phyloP scores from a whole-genome alignment of 768 basidiomycete species.

The Xerocomellus amylosporus region DNA sequence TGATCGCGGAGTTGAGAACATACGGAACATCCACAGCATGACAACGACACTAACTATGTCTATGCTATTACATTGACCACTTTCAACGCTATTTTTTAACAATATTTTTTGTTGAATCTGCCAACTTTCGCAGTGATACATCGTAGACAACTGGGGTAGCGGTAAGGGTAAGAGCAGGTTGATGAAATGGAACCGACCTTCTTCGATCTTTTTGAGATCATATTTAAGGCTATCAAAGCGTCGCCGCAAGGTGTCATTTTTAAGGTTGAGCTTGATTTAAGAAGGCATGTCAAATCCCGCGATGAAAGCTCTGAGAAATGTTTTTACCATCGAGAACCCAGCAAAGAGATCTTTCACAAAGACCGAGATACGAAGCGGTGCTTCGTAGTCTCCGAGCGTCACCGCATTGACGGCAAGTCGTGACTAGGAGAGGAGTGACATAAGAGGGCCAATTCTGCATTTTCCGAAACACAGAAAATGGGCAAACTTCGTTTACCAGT shows the following conservation, averaged over 20 bases:
- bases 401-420: constrained; percentile 78
- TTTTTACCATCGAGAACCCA: constrained; percentile 83
- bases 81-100: neutral
- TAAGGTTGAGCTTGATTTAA: constrained; percentile 64
- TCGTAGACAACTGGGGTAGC: constrained; percentile 71
- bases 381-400: constrained; percentile 78
- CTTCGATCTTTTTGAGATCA: constrained; percentile 85
- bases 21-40: neutral
- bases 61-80: neutral
- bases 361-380: constrained; percentile 70
- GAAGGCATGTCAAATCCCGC: constrained; percentile 1
- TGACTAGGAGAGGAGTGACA: constrained; percentile 46
- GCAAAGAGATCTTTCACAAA: constrained; percentile 81
- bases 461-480: neutral
- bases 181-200: constrained; percentile 49
- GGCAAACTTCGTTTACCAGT: constrained; percentile 47
- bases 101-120: constrained; percentile 23
- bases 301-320: neutral
- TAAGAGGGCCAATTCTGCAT: neutral
- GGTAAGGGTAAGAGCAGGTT: neutral
- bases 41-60: neutral
- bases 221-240: constrained; percentile 83
- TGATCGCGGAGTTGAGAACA: constrained; percentile 23
- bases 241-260: constrained; percentile 72
- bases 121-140: constrained; percentile 71